Base-by-base conservation (phyloP, 495 filamentous ascomycete species). In the Neurospora sublineolata region DNA sequence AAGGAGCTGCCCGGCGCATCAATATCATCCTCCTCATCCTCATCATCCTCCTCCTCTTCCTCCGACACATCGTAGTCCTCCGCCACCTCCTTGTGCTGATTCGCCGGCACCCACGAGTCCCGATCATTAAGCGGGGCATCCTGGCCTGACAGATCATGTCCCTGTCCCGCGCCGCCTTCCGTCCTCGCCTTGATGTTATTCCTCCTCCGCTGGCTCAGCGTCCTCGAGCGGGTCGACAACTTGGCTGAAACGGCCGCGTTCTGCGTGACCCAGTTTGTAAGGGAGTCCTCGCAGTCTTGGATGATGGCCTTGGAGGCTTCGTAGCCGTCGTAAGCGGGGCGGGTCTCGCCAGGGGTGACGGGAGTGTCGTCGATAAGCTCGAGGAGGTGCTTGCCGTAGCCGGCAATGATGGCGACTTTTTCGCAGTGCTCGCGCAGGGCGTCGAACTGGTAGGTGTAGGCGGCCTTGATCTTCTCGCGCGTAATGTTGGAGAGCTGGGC, bases 401-500 rank as follows among this genome's bases (percentile, higher is more conserved):
- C 94, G 68, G 95, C 96, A 77, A 99, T 97, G 80, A 98, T 94
- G 79, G 95, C 95, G 18, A 98, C 87, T 84, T 98, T 99, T 86
- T 99, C 95, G 83, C 92, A 96, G 84, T 99, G 95, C 83, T 99
- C 95, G 71, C 93, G 91, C 73, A 99, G 89, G 46, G 96, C 95
- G 80, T 98, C 95, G 76, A 99, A 99, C 78, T 99, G 95, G 84
- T 99, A 99, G 73, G 92, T 91, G 84, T 97, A 99, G 18, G 95
- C 96, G 16, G 94, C 90, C 88, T 99, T 99, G 78, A 99, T 88
- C 89, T 99, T 99, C 84, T 98, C 94, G 76, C 95, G 94, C 44
- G 95, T 98, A 80, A 99, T 99, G 86, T 99, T 99, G 77, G 94
- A 97, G 67, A 99, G 87, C 81, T 99, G 95, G 40, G 95, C 95